Evolutionary conservation across 169 alveolate genomes (phyloP).

Genomic region (Plasmodium vivax): DNA sequence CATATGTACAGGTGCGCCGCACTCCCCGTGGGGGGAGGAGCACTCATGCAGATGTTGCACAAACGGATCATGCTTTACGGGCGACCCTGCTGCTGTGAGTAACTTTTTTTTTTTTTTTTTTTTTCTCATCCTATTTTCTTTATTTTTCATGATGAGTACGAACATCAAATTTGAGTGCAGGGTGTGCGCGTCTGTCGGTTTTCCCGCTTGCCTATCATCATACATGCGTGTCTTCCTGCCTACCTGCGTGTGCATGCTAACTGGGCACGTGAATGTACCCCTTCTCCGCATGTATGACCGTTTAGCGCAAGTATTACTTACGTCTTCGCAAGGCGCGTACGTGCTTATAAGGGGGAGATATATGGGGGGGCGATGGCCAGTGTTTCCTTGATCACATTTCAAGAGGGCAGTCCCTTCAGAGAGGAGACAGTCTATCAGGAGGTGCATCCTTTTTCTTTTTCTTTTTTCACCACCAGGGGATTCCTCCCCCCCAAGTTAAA

Average conservation of each 20-base stretch:
- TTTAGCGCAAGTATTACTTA: neutral
- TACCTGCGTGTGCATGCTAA: neutral
- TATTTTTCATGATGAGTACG: neutral
- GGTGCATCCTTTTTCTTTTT: neutral
- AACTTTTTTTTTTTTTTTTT: neutral
- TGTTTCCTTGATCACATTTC: neutral
- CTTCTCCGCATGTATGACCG: neutral
- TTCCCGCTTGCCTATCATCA: neutral
- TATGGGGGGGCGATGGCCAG: neutral
- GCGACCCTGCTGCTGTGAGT: neutral
- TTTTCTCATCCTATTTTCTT: neutral
- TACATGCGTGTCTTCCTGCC: neutral
- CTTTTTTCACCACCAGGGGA: neutral
- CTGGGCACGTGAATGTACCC: neutral
- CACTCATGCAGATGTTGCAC: neutral
- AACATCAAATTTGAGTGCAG: neutral
- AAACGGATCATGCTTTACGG: neutral
- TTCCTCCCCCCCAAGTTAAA: neutral
- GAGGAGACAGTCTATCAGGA: neutral
- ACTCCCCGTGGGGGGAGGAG: neutral
- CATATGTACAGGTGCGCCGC: neutral
- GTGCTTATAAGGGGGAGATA: neutral
- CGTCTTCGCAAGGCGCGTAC: neutral
- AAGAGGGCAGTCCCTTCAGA: neutral
- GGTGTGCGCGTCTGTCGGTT: neutral